phyloP scores from a whole-genome alignment of 345 rosid genomes.

The Salix koriyanagi region DNA sequence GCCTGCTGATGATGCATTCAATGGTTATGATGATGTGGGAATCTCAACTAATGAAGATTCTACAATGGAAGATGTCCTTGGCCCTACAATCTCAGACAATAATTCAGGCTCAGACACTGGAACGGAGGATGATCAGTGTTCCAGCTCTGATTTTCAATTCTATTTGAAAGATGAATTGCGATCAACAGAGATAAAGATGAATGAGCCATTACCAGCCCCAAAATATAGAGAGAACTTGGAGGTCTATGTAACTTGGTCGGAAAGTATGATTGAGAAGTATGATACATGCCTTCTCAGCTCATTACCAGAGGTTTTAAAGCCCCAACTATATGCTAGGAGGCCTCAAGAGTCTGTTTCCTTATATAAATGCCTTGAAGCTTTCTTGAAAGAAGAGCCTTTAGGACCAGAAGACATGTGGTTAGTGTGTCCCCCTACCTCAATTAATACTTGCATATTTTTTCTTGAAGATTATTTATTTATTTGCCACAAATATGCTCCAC shows the following conservation, averaged over 20 bases:
- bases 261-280: constrained; percentile 14
- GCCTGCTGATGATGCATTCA: constrained; percentile 17
- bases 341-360: constrained; percentile 23
- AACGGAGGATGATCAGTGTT: constrained; percentile 25
- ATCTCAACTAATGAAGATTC: constrained; percentile 31
- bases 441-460: neutral
- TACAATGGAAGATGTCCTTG: constrained; percentile 32
- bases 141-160: constrained; percentile 36
- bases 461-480: neutral
- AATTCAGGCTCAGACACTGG: constrained; percentile 27
- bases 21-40: constrained; percentile 31
- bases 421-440: neutral
- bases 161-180: constrained; percentile 5
- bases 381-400: constrained; percentile 26
- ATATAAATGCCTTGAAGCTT: constrained; percentile 28
- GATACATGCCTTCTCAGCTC: constrained; percentile 18
- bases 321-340: constrained; percentile 3
- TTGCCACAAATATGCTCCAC: neutral
- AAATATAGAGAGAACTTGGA: neutral
- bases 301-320: constrained; percentile 21
- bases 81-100: constrained; percentile 21
- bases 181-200: constrained; percentile 16
- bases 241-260: constrained; percentile 19
- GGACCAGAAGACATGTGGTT: constrained; percentile 35
- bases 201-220: neutral